A percentile compares a stretch with the other conserved stretches of the same genome.
phyloP scores from a whole-genome alignment of 108 stramenopile genomes.

The Cafeteria roenbergensis region DNA sequence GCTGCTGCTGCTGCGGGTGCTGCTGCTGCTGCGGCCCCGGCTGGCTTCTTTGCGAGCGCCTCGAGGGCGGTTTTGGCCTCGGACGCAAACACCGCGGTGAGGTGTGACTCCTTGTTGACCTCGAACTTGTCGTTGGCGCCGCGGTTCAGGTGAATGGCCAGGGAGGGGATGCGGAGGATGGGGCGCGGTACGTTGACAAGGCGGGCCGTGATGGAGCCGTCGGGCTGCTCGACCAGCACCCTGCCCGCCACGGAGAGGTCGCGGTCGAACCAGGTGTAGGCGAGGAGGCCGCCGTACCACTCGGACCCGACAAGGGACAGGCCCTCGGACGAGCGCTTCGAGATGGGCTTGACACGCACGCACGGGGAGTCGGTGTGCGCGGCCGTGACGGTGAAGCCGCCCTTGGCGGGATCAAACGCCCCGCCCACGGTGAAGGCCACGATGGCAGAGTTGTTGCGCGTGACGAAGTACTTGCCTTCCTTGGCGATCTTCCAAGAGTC shows the following conservation, averaged over 20 bases:
- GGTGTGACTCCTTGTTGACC: constrained; percentile 81
- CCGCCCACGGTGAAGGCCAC: constrained; percentile 34
- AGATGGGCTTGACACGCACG: constrained; percentile 28
- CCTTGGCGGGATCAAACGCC: constrained; percentile 15
- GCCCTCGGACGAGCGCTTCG: no score
- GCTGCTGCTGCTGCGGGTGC: no score
- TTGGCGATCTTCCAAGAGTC: constrained; percentile 1
- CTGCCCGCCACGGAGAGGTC: constrained; percentile 80
- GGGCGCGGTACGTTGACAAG: constrained; percentile 36
- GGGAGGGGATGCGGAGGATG: constrained; percentile 69
- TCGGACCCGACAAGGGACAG: no score
- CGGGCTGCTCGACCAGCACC: constrained; percentile 56
- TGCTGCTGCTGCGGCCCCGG: no score
- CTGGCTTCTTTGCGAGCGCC: constrained; percentile 6
- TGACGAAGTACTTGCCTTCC: constrained; percentile 26
- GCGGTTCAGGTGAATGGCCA: constrained; percentile 78
- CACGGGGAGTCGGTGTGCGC: constrained; percentile 37
- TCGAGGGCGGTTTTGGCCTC: constrained; percentile 40
- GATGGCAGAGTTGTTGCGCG: constrained; percentile 18
- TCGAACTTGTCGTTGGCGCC: constrained; percentile 51
- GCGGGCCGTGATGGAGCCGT: constrained; percentile 15
- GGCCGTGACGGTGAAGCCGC: constrained; percentile 12
- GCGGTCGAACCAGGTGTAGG: constrained; percentile 59
- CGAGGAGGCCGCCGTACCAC: constrained; percentile 49
- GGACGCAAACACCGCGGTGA: constrained; percentile 70